These are phyloP conservation scores for Penicillium sp. DNA, from an alignment of 2,329 filamentous ascomycete genomes.

Conservation along the genomic window DNA sequence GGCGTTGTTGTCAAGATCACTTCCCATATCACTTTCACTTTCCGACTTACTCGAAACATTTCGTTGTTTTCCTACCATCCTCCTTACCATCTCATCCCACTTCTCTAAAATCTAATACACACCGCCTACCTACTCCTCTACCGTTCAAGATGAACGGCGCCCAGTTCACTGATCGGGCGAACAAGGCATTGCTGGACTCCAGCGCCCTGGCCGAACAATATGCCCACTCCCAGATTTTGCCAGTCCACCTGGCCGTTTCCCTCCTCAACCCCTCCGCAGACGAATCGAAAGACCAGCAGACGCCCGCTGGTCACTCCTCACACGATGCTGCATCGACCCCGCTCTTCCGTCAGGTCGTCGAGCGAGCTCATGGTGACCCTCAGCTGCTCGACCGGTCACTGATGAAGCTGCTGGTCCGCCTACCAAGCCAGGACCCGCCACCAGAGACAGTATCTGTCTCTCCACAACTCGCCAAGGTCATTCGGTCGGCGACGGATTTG, in stretches of 20 bases:
- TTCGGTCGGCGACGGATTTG: slow-evolving; percentile 82
- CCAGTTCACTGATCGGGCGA: slow-evolving; percentile 88
- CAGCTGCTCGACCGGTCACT: slow-evolving; percentile 85
- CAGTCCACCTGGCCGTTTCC: slow-evolving; percentile 77
- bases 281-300: slow-evolving; percentile 79
- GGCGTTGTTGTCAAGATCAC: not conserved
- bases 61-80: not conserved
- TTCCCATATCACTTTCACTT: not conserved
- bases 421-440: slow-evolving; percentile 92
- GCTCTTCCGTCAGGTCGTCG: slow-evolving; percentile 93
- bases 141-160: slow-evolving; percentile 47
- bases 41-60: no score
- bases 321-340: slow-evolving; percentile 65
- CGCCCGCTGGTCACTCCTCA: slow-evolving; percentile 65
- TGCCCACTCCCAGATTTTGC: slow-evolving; percentile 84
- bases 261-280: slow-evolving; percentile 50
- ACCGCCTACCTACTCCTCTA: not conserved
- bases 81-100: slow-evolving; percentile 1
- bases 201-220: slow-evolving; percentile 87
- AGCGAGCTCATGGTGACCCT: slow-evolving; percentile 88
- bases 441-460: slow-evolving; percentile 85
- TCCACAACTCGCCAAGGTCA: slow-evolving; percentile 76
- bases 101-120: slow-evolving; percentile 3
- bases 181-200: slow-evolving; percentile 86
- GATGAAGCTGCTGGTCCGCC: slow-evolving; percentile 86